A percentile compares a stretch with the other conserved stretches of the same genome.
phyloP scores from a whole-genome alignment of 352 stramenopile genomes.

The Pythium sukuiense region DNA sequence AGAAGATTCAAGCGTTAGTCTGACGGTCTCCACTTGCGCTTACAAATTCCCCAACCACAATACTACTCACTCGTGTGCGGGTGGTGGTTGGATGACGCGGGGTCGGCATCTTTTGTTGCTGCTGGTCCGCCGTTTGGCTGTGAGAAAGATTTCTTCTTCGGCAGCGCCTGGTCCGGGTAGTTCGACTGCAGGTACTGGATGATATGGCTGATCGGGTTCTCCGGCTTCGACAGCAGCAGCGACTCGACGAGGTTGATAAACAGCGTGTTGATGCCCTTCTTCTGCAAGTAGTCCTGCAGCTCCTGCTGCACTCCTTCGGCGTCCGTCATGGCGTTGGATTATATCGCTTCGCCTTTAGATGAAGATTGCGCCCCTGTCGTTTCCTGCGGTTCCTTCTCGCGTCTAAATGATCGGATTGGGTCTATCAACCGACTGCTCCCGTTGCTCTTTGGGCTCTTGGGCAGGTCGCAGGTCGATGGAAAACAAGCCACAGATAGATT shows the following conservation, averaged over 20 bases:
- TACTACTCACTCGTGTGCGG: slow-evolving; percentile 29
- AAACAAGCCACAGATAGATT: slow-evolving; percentile 19
- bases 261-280: slow-evolving; percentile 92
- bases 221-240: slow-evolving; percentile 85
- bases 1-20: slow-evolving; percentile 5
- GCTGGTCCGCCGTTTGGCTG: slow-evolving; percentile 6
- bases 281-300: slow-evolving; percentile 90
- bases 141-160: slow-evolving; percentile 37
- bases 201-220: slow-evolving; percentile 89
- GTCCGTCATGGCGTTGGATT: slow-evolving; percentile 59
- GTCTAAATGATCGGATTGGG: not conserved
- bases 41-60: not conserved
- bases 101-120: slow-evolving; percentile 46
- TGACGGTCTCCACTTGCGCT: not conserved
- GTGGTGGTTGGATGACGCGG: slow-evolving; percentile 28
- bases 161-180: slow-evolving; percentile 80
- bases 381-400: slow-evolving; percentile 5
- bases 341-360: not conserved
- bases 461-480: slow-evolving; percentile 17
- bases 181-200: slow-evolving; percentile 89
- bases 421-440: not conserved
- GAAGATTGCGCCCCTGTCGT: slow-evolving; percentile 1
- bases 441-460: slow-evolving; percentile 6
- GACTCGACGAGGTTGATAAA: slow-evolving; percentile 93
- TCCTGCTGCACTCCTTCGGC: slow-evolving; percentile 88